Evolutionary conservation across 352 stramenopile genomes (phyloP).

Genomic region (Phytophthora multivora): DNA sequence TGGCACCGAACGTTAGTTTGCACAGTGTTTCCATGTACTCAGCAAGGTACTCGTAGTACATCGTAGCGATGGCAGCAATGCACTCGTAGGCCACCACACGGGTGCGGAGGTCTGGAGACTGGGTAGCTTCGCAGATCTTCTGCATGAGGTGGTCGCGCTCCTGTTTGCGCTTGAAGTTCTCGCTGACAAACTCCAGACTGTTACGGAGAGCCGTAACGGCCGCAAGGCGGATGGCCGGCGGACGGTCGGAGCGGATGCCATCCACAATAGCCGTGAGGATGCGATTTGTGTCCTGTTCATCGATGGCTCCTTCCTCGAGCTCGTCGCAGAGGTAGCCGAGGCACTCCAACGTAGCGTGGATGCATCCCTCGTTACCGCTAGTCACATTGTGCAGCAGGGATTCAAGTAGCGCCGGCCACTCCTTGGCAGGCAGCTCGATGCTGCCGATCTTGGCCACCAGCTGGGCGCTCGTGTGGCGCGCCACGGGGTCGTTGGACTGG

Average conservation of each 20-base stretch:
- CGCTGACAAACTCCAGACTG: conserved; percentile 94
- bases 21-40: conserved; percentile 98
- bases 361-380: conserved; percentile 80
- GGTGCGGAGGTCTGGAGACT: conserved; percentile 86
- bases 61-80: conserved; percentile 92
- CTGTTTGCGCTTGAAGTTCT: conserved; percentile 96
- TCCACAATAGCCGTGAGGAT: conserved; percentile 98
- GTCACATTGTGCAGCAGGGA: conserved; percentile 94
- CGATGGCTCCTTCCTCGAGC: conserved; percentile 71
- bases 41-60: conserved; percentile 97
- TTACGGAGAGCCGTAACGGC: conserved; percentile 94
- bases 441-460: conserved; percentile 94
- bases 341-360: conserved; percentile 90
- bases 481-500: conserved; percentile 61
- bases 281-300: conserved; percentile 92
- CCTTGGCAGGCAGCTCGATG: conserved; percentile 93
- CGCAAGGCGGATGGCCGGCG: conserved; percentile 90
- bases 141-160: conserved; percentile 97
- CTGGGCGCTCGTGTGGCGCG: conserved; percentile 89
- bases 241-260: conserved; percentile 90
- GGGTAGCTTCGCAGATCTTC: conserved; percentile 95
- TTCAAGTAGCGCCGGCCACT: conserved; percentile 95
- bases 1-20: conserved; percentile 94
- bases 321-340: conserved; percentile 88
- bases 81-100: conserved; percentile 95